Conservation (phyloP, 345 rosid species). For the Aquilaria malaccensis region DNA sequence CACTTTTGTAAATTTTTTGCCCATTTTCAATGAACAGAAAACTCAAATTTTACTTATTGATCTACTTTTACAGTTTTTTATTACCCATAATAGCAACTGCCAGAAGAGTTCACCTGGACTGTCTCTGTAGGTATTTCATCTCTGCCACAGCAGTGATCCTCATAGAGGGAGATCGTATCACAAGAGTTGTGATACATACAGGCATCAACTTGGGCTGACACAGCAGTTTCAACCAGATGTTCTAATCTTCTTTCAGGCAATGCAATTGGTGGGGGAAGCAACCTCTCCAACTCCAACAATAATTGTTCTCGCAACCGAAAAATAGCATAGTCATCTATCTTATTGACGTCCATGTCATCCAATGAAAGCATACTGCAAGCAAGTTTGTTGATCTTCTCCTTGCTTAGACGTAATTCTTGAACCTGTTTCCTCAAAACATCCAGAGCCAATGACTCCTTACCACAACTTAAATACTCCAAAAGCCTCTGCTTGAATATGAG, state of each 20-base stretch:
- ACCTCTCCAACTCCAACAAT: constrained; percentile 45
- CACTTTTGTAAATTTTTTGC: not conserved
- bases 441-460: constrained; percentile 53
- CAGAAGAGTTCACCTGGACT: constrained; percentile 49
- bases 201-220: constrained; percentile 51
- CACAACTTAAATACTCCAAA: constrained; percentile 51
- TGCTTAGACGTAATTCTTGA: constrained; percentile 38
- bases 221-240: constrained; percentile 59
- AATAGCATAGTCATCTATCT: constrained; percentile 26
- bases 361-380: constrained; percentile 39
- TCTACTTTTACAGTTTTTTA: not conserved
- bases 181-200: constrained; percentile 71
- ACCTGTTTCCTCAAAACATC: constrained; percentile 46
- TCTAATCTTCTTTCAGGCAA: constrained; percentile 65
- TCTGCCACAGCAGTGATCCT: constrained; percentile 68
- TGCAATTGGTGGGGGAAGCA: constrained; percentile 54
- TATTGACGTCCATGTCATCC: constrained; percentile 38
- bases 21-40: not conserved
- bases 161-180: constrained; percentile 49
- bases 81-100: constrained; percentile 1
- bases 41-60: not conserved
- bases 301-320: constrained; percentile 39
- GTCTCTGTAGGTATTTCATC: constrained; percentile 84
- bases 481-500: constrained; percentile 60
- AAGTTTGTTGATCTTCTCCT: constrained; percentile 53